phyloP scores from a whole-genome alignment of 164 flowering plant genomes.

The Magnolia officinalis region DNA sequence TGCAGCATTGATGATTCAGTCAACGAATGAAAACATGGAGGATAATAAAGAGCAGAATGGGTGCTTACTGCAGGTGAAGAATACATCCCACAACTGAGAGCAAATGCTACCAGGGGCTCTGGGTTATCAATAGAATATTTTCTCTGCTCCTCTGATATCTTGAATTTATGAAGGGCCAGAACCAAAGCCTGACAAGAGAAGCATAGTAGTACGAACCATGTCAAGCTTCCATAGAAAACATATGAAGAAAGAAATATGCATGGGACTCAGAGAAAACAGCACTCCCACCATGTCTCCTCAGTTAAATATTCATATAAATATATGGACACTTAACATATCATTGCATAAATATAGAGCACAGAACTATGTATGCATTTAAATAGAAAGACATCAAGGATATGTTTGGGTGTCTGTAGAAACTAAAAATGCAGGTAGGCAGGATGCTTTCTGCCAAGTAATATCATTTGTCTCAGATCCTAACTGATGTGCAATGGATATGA shows the following conservation, averaged over 20 bases:
- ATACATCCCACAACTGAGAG: conserved; percentile 44
- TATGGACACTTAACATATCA: too few species aligned
- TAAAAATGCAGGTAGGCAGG: too few species aligned
- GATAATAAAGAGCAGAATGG: not conserved
- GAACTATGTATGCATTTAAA: too few species aligned
- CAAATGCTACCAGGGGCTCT: conserved; percentile 40
- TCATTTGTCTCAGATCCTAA: too few species aligned
- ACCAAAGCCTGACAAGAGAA: conserved; percentile 32
- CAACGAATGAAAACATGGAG: not conserved
- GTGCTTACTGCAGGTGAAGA: conserved; percentile 50
- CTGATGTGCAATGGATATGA: too few species aligned
- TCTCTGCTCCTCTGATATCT: conserved; percentile 36
- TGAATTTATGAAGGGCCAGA: conserved; percentile 41
- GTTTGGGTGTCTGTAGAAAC: too few species aligned
- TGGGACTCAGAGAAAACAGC: too few species aligned
- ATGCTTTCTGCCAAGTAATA: too few species aligned
- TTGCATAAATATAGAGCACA: too few species aligned
- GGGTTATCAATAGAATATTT: conserved; percentile 30
- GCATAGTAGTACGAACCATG: not conserved
- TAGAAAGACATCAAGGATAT: too few species aligned
- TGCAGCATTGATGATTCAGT: not conserved
- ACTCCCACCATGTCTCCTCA: too few species aligned
- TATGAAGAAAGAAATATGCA: not conserved
- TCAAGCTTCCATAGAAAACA: not conserved
- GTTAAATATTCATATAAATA: too few species aligned